A percentile compares a stretch with the other conserved stretches of the same genome.
Evolutionary conservation across 768 basidiomycete species (phyloP).

Genomic region (Tephrocybe sp.): DNA sequence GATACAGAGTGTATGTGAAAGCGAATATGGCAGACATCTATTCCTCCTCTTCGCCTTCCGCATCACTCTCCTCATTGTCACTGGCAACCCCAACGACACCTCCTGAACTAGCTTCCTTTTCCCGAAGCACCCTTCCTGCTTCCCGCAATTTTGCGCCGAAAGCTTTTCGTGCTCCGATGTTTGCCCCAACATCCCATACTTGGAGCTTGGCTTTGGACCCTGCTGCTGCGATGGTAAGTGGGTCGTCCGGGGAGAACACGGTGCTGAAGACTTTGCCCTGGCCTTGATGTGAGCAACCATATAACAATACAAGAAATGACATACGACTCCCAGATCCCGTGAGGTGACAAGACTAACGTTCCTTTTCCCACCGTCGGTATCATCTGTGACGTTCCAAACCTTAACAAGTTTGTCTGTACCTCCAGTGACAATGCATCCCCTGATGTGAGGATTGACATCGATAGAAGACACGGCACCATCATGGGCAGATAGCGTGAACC

Average conservation of each 20-base stretch:
- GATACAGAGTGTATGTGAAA: neutral
- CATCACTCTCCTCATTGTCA: slow-evolving; percentile 70
- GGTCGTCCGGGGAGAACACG: slow-evolving; percentile 91
- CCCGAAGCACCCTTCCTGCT: slow-evolving; percentile 67
- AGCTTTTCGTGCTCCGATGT: slow-evolving; percentile 77
- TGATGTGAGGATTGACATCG: slow-evolving; percentile 88
- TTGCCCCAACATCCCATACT: slow-evolving; percentile 92
- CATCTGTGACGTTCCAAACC: slow-evolving; percentile 88
- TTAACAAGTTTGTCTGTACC: slow-evolving; percentile 96
- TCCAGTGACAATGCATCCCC: slow-evolving; percentile 90
- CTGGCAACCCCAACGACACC: slow-evolving; percentile 70
- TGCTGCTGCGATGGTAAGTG: slow-evolving; percentile 89
- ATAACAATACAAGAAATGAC: slow-evolving; percentile 24
- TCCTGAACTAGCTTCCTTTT: slow-evolving; percentile 50
- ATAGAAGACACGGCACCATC: slow-evolving; percentile 87
- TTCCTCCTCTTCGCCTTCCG: slow-evolving; percentile 34
- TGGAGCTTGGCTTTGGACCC: slow-evolving; percentile 94
- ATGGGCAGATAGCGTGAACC: slow-evolving; percentile 92
- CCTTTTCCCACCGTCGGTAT: slow-evolving; percentile 59
- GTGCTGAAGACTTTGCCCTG: slow-evolving; percentile 97
- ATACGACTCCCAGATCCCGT: slow-evolving; percentile 87
- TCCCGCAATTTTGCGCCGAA: slow-evolving; percentile 77
- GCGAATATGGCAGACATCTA: neutral
- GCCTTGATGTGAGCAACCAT: neutral
- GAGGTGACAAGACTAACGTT: slow-evolving; percentile 84